phyloP scores from a whole-genome alignment of 2,329 filamentous ascomycete species.

The Hypoxylon sp. region DNA sequence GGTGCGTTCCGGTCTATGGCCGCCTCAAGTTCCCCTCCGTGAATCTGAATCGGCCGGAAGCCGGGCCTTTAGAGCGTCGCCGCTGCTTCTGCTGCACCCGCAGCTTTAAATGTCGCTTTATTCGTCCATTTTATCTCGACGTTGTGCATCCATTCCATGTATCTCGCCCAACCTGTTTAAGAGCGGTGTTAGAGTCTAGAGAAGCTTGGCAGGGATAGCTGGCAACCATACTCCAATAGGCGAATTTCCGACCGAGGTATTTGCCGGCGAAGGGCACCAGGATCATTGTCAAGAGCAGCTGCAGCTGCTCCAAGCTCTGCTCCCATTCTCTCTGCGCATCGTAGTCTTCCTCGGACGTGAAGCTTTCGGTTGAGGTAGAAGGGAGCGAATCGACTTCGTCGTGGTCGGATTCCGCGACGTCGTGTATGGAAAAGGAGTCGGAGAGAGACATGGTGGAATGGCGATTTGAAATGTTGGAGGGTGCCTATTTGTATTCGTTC shows the following conservation, averaged over 20 bases:
- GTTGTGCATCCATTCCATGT: conserved; percentile 93
- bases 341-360: conserved; percentile 71
- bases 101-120: conserved; percentile 72
- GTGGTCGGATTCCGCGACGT: conserved; percentile 61
- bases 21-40: conserved; percentile 11
- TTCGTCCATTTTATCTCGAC: conserved; percentile 78
- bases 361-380: conserved; percentile 66
- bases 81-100: conserved; percentile 72
- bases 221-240: conserved; percentile 86
- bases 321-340: conserved; percentile 97
- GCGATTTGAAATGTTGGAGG: conserved; percentile 44
- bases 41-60: conserved; percentile 4
- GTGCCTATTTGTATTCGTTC: conserved; percentile 21
- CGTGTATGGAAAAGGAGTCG: conserved; percentile 66
- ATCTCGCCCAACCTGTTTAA: conserved; percentile 84
- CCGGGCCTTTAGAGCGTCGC: conserved; percentile 57
- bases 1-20: conserved; percentile 25
- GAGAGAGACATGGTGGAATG: conserved; percentile 53
- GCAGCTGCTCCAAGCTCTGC: conserved; percentile 91
- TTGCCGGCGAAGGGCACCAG: conserved; percentile 94
- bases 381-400: conserved; percentile 74
- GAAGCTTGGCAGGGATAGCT: not conserved
- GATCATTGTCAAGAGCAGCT: conserved; percentile 93
- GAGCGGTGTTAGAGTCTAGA: conserved; percentile 34
- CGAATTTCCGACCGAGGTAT: conserved; percentile 93